Evolutionary conservation across 192 early-diverging fungal genomes (phyloP), one percentile per base, ranked within the genome.

Genomic region (Endogone sp.): DNA sequence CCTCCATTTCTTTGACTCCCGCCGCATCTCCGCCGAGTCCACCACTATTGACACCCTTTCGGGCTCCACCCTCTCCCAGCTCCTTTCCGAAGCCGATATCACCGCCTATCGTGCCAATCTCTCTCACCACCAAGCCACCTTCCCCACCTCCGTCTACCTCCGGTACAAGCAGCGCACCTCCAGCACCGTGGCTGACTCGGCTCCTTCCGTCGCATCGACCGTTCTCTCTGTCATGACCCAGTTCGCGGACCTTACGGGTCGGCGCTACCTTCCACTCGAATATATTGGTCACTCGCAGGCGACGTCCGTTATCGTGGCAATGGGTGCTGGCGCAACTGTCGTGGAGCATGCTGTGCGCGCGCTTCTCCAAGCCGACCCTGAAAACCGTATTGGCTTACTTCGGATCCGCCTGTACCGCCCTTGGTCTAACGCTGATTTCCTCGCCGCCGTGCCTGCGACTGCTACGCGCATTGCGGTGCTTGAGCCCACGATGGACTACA

Each of bases 321-420:
- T 98, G 70, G 94, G 92, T 55, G 79, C 86, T 22, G 83, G 82
- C 57, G 79, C 86, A 3, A 66, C 61, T 2, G 75, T 86, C 32
- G 73, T 85, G 24, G 79, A 87, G 31, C 57, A 81, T 21, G 73
- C 78, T 54, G 71, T 87, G 1, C 37, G 57, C 24, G 63, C 64
- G 57, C 29, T 67, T 27, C 44, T 28, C 26, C 31, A 74, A 9
- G 37, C 71, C 29, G 37, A 63, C 3, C 28, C 60, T 60, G 74
- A 63, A 31, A 67, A 64, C 11, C 83, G 82, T 37, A 78, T 90
- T 21, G 94, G 94, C 62, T 71, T 88, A 11, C 72, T 98, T 75
- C 91, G 92, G 66, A 71, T 95, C 65, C 79, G 87, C 31, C 75
- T 95, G 49, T 82, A 87, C 71, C 86, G 96, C 59, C 96, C 96